These are phyloP conservation scores for Fusarium equiseti DNA, from an alignment of 2,329 filamentous ascomycete species.

Conservation along the genomic window DNA sequence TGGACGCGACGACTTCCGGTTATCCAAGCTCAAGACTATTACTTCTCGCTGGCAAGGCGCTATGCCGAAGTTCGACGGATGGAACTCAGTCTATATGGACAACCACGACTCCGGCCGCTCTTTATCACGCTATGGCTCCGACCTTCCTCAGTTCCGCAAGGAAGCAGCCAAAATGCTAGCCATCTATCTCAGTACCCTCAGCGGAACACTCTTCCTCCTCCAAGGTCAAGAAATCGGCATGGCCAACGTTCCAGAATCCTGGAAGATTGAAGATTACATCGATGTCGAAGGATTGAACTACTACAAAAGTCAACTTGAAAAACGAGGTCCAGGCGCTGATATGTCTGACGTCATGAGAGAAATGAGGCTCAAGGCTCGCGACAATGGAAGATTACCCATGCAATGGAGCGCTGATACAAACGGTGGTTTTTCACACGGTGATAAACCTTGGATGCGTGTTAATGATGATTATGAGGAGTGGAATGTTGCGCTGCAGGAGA, in stretches of 20 bases:
- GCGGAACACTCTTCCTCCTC: constrained; percentile 62
- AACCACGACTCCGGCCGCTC: constrained; percentile 68
- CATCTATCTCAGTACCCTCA: constrained; percentile 53
- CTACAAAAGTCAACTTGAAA: constrained; percentile 43
- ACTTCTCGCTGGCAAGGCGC: constrained; percentile 55
- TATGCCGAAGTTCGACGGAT: constrained; percentile 54
- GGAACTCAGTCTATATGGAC: constrained; percentile 66
- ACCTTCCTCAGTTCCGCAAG: constrained; percentile 53
- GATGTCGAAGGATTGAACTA: constrained; percentile 60
- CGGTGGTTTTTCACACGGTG: constrained; percentile 55
- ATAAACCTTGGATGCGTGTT: constrained; percentile 49
- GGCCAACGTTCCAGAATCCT: constrained; percentile 59
- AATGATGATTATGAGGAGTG: constrained; percentile 41
- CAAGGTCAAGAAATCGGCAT: constrained; percentile 67
- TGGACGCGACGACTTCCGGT: constrained; percentile 57
- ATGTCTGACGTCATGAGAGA: constrained; percentile 56
- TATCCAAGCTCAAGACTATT: constrained; percentile 53
- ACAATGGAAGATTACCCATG: constrained; percentile 47
- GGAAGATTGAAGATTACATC: constrained; percentile 58
- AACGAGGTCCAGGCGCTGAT: constrained; percentile 40
- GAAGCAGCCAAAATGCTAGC: constrained; percentile 62
- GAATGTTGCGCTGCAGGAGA: constrained; percentile 38
- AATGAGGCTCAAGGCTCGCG: constrained; percentile 51
- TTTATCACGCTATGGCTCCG: constrained; percentile 61
- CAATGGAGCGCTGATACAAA: constrained; percentile 65